Base-by-base conservation (phyloP, 2,329 filamentous ascomycete genomes). In the Xylogone sp. region DNA sequence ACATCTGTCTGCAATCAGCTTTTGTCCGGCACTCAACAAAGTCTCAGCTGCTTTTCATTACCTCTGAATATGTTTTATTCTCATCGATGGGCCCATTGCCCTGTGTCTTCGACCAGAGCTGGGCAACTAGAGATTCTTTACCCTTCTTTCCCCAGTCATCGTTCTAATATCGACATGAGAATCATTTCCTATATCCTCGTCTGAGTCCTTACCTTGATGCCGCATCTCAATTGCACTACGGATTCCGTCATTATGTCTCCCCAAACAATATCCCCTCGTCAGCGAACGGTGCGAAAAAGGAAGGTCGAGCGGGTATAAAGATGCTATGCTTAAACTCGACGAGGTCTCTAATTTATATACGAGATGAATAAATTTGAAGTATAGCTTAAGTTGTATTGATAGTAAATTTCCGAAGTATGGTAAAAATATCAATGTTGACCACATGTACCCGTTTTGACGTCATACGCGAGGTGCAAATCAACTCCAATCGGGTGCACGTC, bases 141-240 rank as follows among this genome's bases (percentile, higher is more conserved):
- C 87, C 87, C 59, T 79, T 75, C 64, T 83, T 87, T 2, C 87
- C 88, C 86, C 87, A 91, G 27, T 31, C 27, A 31, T 31, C 27
- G 13, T 31, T 31, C 27, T 31, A 31, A 7, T 8, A 31, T 8
- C 7, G 27, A 13, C 13, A 13, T 31, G 27, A 8, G 13, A 31
- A 7, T 31, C 27, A 31, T 7, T 31, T 8, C 27, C 27, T 31
- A 8, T 31, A 13, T 7, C 13, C 27, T n/a, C 8, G 27, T 13
- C 7, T 31, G 27, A 7, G 13, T 31, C 8, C 27, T 31, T 13
- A 31, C 27, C 68, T 84, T 75, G 61, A 72, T 74, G 20, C 68
- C 69, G 47, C 74, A 73, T 52, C 64, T 66, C n/a, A 78, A 67
- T 58, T 76, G 74, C 55, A 77, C 75, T 3, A 77, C 68, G 22